Percentiles rank a stretch among this genome's conserved stretches.
phyloP scores from a whole-genome alignment of 139 green algal genomes.

The Tetradesmus obliquus region DNA sequence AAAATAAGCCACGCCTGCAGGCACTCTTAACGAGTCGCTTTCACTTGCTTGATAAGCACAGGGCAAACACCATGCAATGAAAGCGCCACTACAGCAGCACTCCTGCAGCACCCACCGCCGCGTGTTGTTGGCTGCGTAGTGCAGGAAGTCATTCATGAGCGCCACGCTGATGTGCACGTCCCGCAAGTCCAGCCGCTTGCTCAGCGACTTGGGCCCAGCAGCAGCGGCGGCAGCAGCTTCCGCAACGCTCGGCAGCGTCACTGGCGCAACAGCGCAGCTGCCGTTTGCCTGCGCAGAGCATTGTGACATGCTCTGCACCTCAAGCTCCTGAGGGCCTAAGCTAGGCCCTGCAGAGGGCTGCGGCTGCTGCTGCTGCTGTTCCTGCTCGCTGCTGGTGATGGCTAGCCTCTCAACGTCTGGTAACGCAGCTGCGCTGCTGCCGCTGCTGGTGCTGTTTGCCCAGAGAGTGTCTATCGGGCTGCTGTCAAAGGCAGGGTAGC shows the following conservation, averaged over 20 bases:
- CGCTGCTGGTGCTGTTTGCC: background rate
- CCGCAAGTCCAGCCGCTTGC: constrained; percentile 64
- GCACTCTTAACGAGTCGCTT: no score
- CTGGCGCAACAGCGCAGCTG: constrained; percentile 39
- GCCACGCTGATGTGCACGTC: constrained; percentile 87
- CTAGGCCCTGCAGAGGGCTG: constrained; percentile 58
- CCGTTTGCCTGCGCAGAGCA: constrained; percentile 24
- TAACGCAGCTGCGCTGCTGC: background rate
- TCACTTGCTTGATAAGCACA: no score
- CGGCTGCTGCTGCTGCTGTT: constrained; percentile 44
- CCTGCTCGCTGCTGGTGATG: constrained; percentile 22
- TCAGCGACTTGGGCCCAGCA: constrained; percentile 54
- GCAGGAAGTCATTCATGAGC: constrained; percentile 93
- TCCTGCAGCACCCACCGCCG: constrained; percentile 1
- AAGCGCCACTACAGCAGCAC: no score
- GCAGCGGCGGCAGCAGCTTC: constrained; percentile 15
- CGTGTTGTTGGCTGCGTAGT: constrained; percentile 60
- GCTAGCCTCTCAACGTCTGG: background rate
- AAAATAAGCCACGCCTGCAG: no score
- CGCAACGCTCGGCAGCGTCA: background rate
- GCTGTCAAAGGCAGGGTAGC: constrained; percentile 68
- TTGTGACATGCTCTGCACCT: constrained; percentile 49
- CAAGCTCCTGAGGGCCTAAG: constrained; percentile 80
- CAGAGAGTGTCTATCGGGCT: constrained; percentile 34
- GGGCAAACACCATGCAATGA: no score